phyloP scores from a whole-genome alignment of 1,284 basidiomycete genomes.

The Apiotrichum mycotoxinovorans region DNA sequence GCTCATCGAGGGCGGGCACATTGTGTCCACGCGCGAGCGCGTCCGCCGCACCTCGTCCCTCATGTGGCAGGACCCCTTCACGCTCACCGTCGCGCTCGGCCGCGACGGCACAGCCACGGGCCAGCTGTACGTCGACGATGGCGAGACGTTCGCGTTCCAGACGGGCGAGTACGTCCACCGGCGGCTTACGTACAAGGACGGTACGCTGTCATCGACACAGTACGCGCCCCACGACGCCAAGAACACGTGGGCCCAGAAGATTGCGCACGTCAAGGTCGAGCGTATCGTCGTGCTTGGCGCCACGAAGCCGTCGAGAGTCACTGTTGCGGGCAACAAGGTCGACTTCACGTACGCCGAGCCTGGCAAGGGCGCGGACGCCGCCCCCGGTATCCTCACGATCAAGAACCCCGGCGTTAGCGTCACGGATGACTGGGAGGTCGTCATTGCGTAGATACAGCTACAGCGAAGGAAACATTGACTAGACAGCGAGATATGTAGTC shows the following conservation, averaged over 20 bases:
- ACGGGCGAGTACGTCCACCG: slow-evolving; percentile 80
- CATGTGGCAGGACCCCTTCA: slow-evolving; percentile 91
- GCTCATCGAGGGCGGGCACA: slow-evolving; percentile 86
- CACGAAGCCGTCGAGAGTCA: slow-evolving; percentile 57
- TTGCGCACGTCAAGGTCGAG: slow-evolving; percentile 70
- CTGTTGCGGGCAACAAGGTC: slow-evolving; percentile 51
- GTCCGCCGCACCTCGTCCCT: slow-evolving; percentile 78
- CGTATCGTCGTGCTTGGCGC: slow-evolving; percentile 75
- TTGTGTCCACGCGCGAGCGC: slow-evolving; percentile 80
- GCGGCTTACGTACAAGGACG: slow-evolving; percentile 57
- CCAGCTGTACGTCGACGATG: slow-evolving; percentile 93
- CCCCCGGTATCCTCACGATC: slow-evolving; percentile 64
- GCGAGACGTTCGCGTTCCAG: slow-evolving; percentile 75
- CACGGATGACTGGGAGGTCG: slow-evolving; percentile 66
- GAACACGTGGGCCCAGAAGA: slow-evolving; percentile 67
- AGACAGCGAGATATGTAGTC: not conserved
- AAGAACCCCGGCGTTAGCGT: slow-evolving; percentile 74
- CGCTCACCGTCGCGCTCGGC: slow-evolving; percentile 76
- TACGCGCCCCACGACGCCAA: slow-evolving; percentile 53
- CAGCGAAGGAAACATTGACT: not conserved
- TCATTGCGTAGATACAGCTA: slow-evolving; percentile 2
- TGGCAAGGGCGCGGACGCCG: slow-evolving; percentile 51
- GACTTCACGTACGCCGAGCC: slow-evolving; percentile 52
- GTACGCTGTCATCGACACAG: slow-evolving; percentile 42
- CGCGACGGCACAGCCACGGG: slow-evolving; percentile 66